phyloP scores from a whole-genome alignment of 768 basidiomycete species.

The Kwoniella sp. region DNA sequence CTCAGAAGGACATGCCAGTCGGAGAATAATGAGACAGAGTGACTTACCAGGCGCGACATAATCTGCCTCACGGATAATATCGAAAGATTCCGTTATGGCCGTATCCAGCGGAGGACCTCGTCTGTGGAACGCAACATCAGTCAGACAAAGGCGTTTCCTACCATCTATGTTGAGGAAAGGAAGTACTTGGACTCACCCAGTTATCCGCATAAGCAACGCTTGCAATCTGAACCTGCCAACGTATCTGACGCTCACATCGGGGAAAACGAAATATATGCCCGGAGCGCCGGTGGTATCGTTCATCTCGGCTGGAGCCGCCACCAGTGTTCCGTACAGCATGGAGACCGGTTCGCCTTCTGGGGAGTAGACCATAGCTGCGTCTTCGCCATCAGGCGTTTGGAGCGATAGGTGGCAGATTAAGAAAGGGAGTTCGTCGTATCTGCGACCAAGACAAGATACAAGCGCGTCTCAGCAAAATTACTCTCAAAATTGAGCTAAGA shows the following conservation, averaged over 20 bases:
- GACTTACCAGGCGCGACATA: conserved; percentile 79
- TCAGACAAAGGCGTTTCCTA: too few relatives aligned
- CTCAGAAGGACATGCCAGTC: too few relatives aligned
- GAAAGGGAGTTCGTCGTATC: conserved; percentile 83
- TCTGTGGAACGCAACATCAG: not conserved
- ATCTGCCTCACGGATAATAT: conserved; percentile 70
- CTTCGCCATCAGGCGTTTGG: conserved; percentile 68
- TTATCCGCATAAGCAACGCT: conserved; percentile 72
- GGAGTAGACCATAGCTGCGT: conserved; percentile 35
- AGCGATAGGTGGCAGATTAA: conserved; percentile 80
- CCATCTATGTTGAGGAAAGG: too few relatives aligned
- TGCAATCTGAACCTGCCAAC: conserved; percentile 75
- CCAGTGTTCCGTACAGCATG: conserved; percentile 81
- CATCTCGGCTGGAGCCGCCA: conserved; percentile 76
- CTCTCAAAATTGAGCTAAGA: not conserved
- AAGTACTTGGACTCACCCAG: conserved; percentile 63
- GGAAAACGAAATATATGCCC: conserved; percentile 86
- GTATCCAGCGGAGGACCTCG: conserved; percentile 71
- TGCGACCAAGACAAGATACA: conserved; percentile 47
- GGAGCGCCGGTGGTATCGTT: conserved; percentile 77
- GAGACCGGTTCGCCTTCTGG: conserved; percentile 56
- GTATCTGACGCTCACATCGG: conserved; percentile 83
- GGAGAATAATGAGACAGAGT: conserved; percentile 30
- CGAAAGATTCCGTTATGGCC: conserved; percentile 73
- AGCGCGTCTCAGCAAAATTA: not conserved